Evolutionary conservation across 352 stramenopile species (phyloP), one percentile per base, ranked within the genome.

Genomic region (Phytophthora pinifolia): DNA sequence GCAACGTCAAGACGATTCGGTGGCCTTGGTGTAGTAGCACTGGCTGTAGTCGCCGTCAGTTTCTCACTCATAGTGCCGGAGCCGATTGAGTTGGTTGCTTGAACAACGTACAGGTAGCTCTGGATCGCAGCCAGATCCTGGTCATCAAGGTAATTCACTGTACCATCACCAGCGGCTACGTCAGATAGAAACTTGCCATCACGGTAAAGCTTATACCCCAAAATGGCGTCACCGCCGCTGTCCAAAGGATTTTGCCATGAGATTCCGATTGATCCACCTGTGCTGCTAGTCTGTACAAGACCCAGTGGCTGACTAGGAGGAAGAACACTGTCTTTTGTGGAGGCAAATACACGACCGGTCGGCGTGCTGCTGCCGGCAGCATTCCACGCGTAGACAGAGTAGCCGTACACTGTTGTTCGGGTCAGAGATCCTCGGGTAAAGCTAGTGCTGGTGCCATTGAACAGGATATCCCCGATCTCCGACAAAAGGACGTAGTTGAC

Each of bases 341-440:
- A 52, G 9, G 37, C 59, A 35, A 46, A 48, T 0, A 79, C 41
- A 1, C 58, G 1, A 0, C 37, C 10, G 18, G 60, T 83, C 6
- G 17, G 38, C 5, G 17, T 3, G 43, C 76, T 86, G 6, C 69
- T 66, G 7, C 79, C 79, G 8, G 51, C 65, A 1, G 50, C 43
- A 53, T 89, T 89, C 33, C 53, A 78, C 6, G 79, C 65, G 2
- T 46, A 38, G 12, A 86, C 45, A 1, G 42, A 50, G 48, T 86
- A 89, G 1, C 59, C 53, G 34, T 89, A 86, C 15, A 54, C 57
- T 12, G 71, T 81, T 20, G 72, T 79, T 3, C 59, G 62, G 6
- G 20, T 46, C 15, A 89, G 37, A 0, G 35, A 61, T 5, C 71
- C 72, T 10, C 65, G 72, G 4, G 45, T 49, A 43, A 75, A 86